Conservation (phyloP, 768 basidiomycete genomes). For the Erythrobasidium yunnanense region DNA sequence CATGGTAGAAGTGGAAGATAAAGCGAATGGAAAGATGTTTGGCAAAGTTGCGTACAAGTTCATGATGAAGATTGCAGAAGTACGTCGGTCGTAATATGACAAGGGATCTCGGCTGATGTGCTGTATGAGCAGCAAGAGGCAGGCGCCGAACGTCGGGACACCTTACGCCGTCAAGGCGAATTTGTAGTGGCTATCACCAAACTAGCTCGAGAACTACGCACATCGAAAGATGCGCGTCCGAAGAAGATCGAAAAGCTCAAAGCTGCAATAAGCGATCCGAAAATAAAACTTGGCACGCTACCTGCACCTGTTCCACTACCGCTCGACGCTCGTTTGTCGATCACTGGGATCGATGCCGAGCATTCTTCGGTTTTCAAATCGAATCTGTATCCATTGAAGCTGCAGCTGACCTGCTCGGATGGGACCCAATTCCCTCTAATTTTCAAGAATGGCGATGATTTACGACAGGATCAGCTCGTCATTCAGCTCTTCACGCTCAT, state of each 20-base stretch:
- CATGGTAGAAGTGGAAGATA: slow-evolving; percentile 82
- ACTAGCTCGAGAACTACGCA: slow-evolving; percentile 73
- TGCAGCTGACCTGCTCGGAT: slow-evolving; percentile 78
- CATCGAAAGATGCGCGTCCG: slow-evolving; percentile 80
- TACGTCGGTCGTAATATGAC: slow-evolving; percentile 39
- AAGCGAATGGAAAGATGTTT: slow-evolving; percentile 82
- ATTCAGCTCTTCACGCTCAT: slow-evolving; percentile 97
- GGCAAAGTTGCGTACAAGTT: slow-evolving; percentile 81
- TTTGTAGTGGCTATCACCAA: slow-evolving; percentile 75
- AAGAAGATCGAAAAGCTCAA: slow-evolving; percentile 96
- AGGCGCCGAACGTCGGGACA: slow-evolving; percentile 68
- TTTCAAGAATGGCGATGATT: slow-evolving; percentile 97
- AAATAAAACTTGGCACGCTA: slow-evolving; percentile 70
- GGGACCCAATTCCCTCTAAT: slow-evolving; percentile 66
- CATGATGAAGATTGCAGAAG: slow-evolving; percentile 77
- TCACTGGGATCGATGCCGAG: slow-evolving; percentile 78
- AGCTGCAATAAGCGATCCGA: slow-evolving; percentile 69
- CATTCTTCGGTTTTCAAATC: slow-evolving; percentile 96
- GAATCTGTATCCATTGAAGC: slow-evolving; percentile 78
- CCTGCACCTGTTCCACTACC: slow-evolving; percentile 66
- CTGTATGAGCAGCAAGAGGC: slow-evolving; percentile 50
- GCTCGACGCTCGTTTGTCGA: slow-evolving; percentile 70
- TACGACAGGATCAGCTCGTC: slow-evolving; percentile 95
- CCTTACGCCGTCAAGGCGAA: slow-evolving; percentile 82
- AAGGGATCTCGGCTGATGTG: neutral